Evolutionary conservation across 257 asterid species (phyloP).

Genomic region (Salvia miltiorrhiza): DNA sequence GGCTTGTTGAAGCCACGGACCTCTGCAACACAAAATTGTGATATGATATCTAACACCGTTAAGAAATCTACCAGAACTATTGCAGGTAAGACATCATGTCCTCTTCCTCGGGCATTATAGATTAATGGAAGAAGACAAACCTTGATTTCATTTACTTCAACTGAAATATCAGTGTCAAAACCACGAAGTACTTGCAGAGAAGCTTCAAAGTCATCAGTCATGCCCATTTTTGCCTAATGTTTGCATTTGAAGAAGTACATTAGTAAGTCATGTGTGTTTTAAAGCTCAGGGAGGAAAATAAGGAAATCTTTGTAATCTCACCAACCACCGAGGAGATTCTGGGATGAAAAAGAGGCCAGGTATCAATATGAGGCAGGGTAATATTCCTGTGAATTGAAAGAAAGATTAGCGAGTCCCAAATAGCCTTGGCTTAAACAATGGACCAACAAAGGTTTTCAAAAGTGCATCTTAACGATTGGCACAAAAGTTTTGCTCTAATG

Average conservation of each 20-base stretch:
- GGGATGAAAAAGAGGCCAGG: constrained; percentile 79
- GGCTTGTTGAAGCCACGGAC: constrained; percentile 77
- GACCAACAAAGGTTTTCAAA: background rate
- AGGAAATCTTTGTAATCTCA: constrained; percentile 33
- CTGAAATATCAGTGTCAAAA: constrained; percentile 52
- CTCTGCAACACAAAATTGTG: constrained; percentile 44
- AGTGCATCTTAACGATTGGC: background rate
- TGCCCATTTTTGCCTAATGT: constrained; percentile 69
- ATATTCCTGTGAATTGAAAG: constrained; percentile 48
- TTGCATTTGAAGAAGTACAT: background rate
- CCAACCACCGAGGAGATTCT: constrained; percentile 97
- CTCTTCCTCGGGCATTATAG: background rate
- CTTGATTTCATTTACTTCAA: constrained; percentile 59
- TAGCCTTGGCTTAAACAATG: background rate
- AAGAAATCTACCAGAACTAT: constrained; percentile 1
- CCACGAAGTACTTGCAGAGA: constrained; percentile 77
- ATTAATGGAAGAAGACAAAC: constrained; percentile 23
- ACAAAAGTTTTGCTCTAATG: background rate
- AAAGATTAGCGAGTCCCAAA: background rate
- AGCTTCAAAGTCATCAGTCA: constrained; percentile 55
- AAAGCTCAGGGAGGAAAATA: background rate
- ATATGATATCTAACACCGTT: background rate
- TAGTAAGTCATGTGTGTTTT: background rate
- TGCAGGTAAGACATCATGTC: background rate
- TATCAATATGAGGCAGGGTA: constrained; percentile 67